Conservation (phyloP, 768 basidiomycete genomes). For the Leccinum rimulosum region DNA sequence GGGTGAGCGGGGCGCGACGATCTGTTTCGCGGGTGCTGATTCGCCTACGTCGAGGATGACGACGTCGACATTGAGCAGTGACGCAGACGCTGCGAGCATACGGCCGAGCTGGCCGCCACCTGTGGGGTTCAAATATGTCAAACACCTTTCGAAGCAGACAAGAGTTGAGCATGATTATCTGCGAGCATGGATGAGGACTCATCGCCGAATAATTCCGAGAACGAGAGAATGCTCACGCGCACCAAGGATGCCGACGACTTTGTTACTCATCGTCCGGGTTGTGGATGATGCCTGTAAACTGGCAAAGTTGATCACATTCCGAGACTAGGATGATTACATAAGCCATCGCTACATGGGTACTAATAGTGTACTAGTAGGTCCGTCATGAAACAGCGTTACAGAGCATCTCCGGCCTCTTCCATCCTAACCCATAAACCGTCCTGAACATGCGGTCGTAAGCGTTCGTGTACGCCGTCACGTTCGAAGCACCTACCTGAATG, state of each 20-base stretch:
- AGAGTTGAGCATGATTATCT: slow-evolving; percentile 10
- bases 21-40: slow-evolving; percentile 87
- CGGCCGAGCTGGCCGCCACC: slow-evolving; percentile 97
- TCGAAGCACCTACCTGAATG: slow-evolving; percentile 35
- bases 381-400: not conserved
- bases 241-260: slow-evolving; percentile 31
- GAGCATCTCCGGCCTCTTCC: slow-evolving; percentile 11
- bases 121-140: slow-evolving; percentile 29
- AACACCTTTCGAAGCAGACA: not conserved
- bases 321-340: not conserved
- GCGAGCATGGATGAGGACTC: slow-evolving; percentile 6
- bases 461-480: not conserved
- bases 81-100: slow-evolving; percentile 91
- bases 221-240: slow-evolving; percentile 20
- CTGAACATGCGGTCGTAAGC: slow-evolving; percentile 7
- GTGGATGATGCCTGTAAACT: not conserved
- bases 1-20: slow-evolving; percentile 55
- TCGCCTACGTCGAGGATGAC: slow-evolving; percentile 82
- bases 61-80: slow-evolving; percentile 79
- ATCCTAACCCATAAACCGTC: slow-evolving; percentile 29
- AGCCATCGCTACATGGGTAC: not conserved
- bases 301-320: not conserved
- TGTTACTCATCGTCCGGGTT: slow-evolving; percentile 20
- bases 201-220: not conserved
- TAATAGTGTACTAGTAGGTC: no score